Evolutionary conservation across 176 grass and related monocot genomes (phyloP).

Genomic region (Aegilops bicornis): DNA sequence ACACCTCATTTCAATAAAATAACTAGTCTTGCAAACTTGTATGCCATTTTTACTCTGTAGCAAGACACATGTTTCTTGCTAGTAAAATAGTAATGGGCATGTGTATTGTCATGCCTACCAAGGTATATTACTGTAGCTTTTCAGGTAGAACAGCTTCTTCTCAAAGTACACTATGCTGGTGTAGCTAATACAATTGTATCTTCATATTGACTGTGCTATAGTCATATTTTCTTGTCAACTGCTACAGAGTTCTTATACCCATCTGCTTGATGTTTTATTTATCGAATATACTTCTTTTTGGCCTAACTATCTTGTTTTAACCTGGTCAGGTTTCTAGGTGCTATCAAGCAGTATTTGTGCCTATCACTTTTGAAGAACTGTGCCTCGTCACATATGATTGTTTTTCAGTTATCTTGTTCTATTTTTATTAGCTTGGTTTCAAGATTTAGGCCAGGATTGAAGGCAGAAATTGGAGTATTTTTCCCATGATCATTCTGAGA

Average conservation of each 20-base stretch:
- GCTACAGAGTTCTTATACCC: not conserved
- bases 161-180: not conserved
- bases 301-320: conserved; percentile 42
- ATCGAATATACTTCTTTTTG: conserved; percentile 6
- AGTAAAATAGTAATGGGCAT: conserved; percentile 1
- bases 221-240: not conserved
- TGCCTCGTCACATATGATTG: conserved; percentile 95
- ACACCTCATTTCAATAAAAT: not conserved
- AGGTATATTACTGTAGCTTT: conserved; percentile 15
- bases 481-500: conserved; percentile 98
- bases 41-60: not conserved
- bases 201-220: conserved; percentile 3
- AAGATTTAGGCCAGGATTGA: conserved; percentile 97
- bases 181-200: not conserved
- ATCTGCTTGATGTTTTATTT: conserved; percentile 28
- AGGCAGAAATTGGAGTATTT: conserved; percentile 98
- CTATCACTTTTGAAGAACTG: conserved; percentile 97
- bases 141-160: conserved; percentile 13
- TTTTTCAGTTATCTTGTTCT: conserved; percentile 98
- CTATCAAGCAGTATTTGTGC: conserved; percentile 98
- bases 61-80: not conserved
- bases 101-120: not conserved
- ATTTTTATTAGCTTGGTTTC: conserved; percentile 99
- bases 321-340: conserved; percentile 91
- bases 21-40: not conserved